phyloP scores from a whole-genome alignment of 2,329 filamentous ascomycete genomes.

The Tolypocladium amazonense region DNA sequence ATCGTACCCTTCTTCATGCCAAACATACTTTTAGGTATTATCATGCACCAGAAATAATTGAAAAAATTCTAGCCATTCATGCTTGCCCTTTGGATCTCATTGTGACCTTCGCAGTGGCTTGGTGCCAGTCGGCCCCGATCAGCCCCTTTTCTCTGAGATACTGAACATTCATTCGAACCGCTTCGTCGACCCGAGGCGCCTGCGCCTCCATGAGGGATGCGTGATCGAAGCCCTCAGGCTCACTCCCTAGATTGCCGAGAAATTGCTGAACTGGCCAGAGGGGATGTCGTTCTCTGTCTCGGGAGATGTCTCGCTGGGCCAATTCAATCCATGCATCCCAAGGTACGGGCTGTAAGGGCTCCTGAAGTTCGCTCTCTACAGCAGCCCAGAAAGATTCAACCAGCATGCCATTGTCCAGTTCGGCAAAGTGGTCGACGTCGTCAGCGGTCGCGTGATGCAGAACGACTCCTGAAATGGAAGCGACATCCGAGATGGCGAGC shows the following conservation, averaged over 20 bases:
- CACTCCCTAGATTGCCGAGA: background rate
- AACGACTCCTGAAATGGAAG: background rate
- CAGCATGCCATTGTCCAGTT: background rate
- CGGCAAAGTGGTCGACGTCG: background rate
- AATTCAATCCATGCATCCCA: background rate
- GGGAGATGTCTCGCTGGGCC: background rate
- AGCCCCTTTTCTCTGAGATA: background rate
- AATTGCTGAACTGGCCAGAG: background rate
- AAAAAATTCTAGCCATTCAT: background rate
- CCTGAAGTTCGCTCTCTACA: background rate
- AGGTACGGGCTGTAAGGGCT: background rate
- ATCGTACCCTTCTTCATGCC: too few relatives aligned
- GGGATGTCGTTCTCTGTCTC: background rate
- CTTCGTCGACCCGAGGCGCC: background rate
- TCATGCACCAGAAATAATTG: background rate
- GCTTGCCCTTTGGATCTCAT: background rate
- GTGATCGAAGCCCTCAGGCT: background rate
- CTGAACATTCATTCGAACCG: background rate
- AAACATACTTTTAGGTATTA: too few relatives aligned
- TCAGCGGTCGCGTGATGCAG: background rate
- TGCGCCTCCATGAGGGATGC: background rate
- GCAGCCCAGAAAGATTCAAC: background rate
- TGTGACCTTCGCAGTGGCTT: background rate
- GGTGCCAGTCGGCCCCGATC: background rate
- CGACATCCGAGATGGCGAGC: background rate